Evolutionary conservation across 495 filamentous ascomycete genomes (phyloP).

Genomic region (Penicillium bialowiezense): DNA sequence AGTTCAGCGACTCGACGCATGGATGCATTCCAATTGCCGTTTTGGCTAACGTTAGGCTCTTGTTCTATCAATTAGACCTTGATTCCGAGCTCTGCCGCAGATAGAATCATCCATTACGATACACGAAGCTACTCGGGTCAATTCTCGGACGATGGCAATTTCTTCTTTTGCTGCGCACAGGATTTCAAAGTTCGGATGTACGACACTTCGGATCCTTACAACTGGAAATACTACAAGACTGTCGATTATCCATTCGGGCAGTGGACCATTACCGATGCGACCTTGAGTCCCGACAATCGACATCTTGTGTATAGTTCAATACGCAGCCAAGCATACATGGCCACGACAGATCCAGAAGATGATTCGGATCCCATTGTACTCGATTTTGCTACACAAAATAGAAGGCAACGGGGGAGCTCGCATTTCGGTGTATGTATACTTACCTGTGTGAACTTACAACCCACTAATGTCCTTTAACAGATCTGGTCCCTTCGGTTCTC

Average conservation of each 20-base stretch:
- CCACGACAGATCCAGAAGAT: conserved; percentile 80
- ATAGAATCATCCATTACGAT: conserved; percentile 85
- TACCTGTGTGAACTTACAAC: conserved; percentile 1
- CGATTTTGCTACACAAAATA: conserved; percentile 57
- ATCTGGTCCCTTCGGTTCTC: conserved; percentile 94
- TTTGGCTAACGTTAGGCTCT: too few species aligned
- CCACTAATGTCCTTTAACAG: conserved; percentile 36
- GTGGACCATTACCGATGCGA: conserved; percentile 96
- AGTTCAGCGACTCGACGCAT: too few species aligned
- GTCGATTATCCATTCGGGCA: conserved; percentile 79
- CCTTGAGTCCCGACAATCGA: conserved; percentile 85
- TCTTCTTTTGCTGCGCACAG: conserved; percentile 93
- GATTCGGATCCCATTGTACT: conserved; percentile 71
- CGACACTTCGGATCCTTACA: conserved; percentile 92
- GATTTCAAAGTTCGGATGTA: conserved; percentile 96
- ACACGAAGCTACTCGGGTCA: conserved; percentile 90
- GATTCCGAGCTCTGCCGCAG: conserved; percentile 71
- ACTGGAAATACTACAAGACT: conserved; percentile 95
- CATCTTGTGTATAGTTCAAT: conserved; percentile 90
- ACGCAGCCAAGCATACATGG: conserved; percentile 74
- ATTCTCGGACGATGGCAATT: conserved; percentile 95
- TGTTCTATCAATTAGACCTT: conserved; percentile 39
- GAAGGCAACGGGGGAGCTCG: conserved; percentile 35
- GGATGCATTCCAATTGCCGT: too few species aligned
- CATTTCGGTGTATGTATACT: conserved; percentile 46